Base-by-base conservation (phyloP, 164 flowering plant species). In the Santalum album region DNA sequence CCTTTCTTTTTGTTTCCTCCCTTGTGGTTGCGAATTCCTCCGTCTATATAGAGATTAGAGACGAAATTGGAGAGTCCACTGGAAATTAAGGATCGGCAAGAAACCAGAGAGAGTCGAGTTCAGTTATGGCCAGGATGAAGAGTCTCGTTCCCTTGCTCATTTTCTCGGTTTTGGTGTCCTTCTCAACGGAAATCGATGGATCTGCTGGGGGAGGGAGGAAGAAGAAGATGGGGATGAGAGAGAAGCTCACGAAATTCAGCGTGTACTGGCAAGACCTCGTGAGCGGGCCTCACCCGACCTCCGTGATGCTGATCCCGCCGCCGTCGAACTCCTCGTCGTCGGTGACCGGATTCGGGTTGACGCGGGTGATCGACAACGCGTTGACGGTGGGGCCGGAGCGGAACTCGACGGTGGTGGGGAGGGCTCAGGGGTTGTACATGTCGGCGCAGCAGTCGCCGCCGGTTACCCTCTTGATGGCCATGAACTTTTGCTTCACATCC, bases 221-320 rank as follows among this genome's bases (percentile, higher is more conserved):
- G n/a, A n/a, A n/a, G n/a, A n/a, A n/a, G n/a, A n/a, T n/a, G n/a
- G n/a, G n/a, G n/a, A n/a, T n/a, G n/a, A n/a, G n/a, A n/a, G n/a
- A 57, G 19, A 72, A 72, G 44, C 50, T 68, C 11, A 64, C 45
- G 47, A 68, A 71, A 23, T 36, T 67, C 18, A 63, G 51, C 18
- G 54, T 60, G 34, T 71, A 67, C 57, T 72, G 67, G 67, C 76
- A 72, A 43, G 76, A 72, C 61, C 43, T 56, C 12, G 60, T 69
- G n/a, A 35, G 50, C 32, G 70, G 76, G 10, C 17, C 26, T 7
- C 53, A 56, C 34, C 72, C 72, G 26, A 68, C 76, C 18, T 65
- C 73, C 1, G 49, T 72, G 15, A 38, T 19, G 15, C 58, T 72
- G 10, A 64, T 66, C 0, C 20, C 6, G 15, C 68, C 75, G 12